Evolutionary conservation across 805 yeast genomes (phyloP), one percentile per base, ranked within the genome.

Genomic region (Kluyveromyces siamensis): DNA sequence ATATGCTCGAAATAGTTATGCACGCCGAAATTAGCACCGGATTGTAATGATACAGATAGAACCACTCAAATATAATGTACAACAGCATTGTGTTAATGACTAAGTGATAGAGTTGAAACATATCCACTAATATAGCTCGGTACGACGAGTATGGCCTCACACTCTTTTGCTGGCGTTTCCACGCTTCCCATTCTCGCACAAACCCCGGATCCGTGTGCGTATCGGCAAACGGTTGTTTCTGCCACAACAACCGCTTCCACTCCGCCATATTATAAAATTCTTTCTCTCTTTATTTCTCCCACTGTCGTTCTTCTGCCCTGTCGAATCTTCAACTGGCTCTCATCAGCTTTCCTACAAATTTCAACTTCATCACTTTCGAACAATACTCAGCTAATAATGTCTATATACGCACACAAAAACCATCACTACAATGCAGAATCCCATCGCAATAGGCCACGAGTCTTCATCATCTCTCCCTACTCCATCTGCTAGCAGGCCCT

Each of bases 221-320:
- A 63, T 91, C 99, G 0, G 96, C 95, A 60, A 81, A 90, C 13
- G 84, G 84, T 62, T 90, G 96, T 49, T 77, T 75, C 35, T 84
- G 76, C 83, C 96, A 93, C 11, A 91, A 74, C 37, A 89, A 76
- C 59, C 93, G 85, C 58, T 83, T 76, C 98, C 98, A 90, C 19
- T 8, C 35, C 2, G 8, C 14, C 35, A 30, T 30, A 21, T 21
- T 21, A 21, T 4, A 21, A 21, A 21, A 21, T 30, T 3, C 7
- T 30, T 13, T 30, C 35, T 11, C 35, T 30, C n/a, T n/a, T n/a
- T n/a, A n/a, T n/a, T 13, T 13, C 14, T 30, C 35, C 14, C 7
- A 8, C 14, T 13, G 11, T 13, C 14, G 11, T 13, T 30, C 8
- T 4, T 30, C 35, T 30, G 11, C 14, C 8, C 35, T 30, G 11